Evolutionary conservation across 306 rosid genomes (phyloP).

Genomic region (Cicer yamashitae): DNA sequence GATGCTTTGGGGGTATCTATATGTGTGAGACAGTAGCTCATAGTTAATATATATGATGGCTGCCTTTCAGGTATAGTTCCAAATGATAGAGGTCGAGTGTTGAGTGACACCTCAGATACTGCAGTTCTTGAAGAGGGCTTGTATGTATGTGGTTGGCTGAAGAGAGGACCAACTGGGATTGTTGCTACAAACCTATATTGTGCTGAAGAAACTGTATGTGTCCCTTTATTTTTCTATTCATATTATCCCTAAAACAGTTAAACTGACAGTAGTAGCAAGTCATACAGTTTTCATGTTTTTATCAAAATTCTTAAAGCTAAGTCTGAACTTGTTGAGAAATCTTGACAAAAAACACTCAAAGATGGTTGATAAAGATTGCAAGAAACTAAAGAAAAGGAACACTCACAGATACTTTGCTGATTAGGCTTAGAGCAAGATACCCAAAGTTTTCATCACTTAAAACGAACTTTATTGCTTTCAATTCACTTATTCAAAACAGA

Average conservation of each 20-base stretch:
- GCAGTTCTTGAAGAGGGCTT: slow-evolving; percentile 70
- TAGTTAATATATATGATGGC: slow-evolving; percentile 24
- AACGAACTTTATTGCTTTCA: too few species aligned
- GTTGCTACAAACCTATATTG: slow-evolving; percentile 86
- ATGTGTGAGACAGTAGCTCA: slow-evolving; percentile 33
- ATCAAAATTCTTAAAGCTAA: slow-evolving; percentile 18
- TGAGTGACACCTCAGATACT: slow-evolving; percentile 53
- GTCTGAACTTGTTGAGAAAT: not conserved
- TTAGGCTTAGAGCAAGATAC: too few species aligned
- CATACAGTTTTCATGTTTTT: slow-evolving; percentile 4
- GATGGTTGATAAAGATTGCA: too few species aligned
- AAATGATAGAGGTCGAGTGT: slow-evolving; percentile 78
- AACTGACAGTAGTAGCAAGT: slow-evolving; percentile 15
- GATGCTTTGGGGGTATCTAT: not conserved
- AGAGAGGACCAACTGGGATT: slow-evolving; percentile 99
- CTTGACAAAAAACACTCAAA: too few species aligned
- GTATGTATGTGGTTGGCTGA: slow-evolving; percentile 95
- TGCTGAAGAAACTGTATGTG: slow-evolving; percentile 89
- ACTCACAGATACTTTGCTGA: too few species aligned
- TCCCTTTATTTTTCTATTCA: slow-evolving; percentile 37
- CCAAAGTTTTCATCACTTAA: too few species aligned
- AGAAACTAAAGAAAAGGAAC: too few species aligned
- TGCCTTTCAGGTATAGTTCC: slow-evolving; percentile 80
- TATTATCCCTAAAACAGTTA: slow-evolving; percentile 30
- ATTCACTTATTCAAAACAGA: too few species aligned